Percentiles rank a stretch among this genome's conserved stretches.
Conservation (phyloP, 768 basidiomycete species). For the Tulasnella sp. region DNA sequence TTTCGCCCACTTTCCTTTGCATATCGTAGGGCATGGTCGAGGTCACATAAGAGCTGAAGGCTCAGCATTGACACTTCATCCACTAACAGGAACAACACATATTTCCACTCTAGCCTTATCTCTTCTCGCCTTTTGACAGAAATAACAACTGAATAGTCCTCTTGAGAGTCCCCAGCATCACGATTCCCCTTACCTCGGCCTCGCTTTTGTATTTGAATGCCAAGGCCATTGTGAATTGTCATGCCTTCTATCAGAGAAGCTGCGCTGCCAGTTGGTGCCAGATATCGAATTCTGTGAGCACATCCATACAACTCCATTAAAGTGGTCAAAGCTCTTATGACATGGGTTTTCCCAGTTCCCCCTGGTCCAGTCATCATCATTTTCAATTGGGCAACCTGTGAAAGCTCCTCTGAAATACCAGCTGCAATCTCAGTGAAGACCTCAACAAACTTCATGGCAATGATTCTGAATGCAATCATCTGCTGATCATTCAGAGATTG, state of each 20-base stretch:
- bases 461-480: constrained; percentile 36
- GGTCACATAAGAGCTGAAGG: constrained; percentile 41
- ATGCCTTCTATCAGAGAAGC: constrained; percentile 48
- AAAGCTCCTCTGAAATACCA: background rate
- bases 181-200: constrained; percentile 16
- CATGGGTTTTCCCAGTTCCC: too few relatives aligned
- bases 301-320: constrained; percentile 43
- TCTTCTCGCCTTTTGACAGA: constrained; percentile 36
- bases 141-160: constrained; percentile 38
- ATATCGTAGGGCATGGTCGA: constrained; percentile 45
- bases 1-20: constrained; percentile 40
- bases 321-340: too few relatives aligned
- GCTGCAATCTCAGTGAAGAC: constrained; percentile 30
- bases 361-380: too few relatives aligned
- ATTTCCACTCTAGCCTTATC: constrained; percentile 46
- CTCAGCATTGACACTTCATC: constrained; percentile 52
- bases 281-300: constrained; percentile 39
- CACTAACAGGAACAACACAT: constrained; percentile 48
- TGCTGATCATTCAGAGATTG: background rate
- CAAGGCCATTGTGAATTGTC: constrained; percentile 48
- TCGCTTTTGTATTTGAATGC: constrained; percentile 37
- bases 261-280: constrained; percentile 49
- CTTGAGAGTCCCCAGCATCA: constrained; percentile 35
- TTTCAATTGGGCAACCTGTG: background rate
- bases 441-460: constrained; percentile 33